Conservation (phyloP, 2,329 filamentous ascomycete genomes). For the Pestalotiopsis sp. region DNA sequence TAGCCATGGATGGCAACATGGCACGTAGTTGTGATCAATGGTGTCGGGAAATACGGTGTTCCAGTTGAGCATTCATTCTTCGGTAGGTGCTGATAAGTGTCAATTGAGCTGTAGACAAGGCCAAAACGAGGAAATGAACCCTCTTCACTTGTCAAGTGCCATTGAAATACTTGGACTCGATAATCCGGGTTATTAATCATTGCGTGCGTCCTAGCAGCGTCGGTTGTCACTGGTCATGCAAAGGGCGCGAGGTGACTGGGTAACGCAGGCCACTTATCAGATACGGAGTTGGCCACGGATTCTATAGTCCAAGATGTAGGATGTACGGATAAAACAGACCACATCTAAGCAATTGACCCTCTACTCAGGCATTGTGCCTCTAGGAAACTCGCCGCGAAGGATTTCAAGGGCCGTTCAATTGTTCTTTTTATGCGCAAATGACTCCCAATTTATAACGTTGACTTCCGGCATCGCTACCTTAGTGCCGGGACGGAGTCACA, state of each 20-base stretch:
- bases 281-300: neutral
- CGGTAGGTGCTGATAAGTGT: no score
- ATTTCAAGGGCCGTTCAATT: neutral
- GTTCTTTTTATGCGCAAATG: neutral
- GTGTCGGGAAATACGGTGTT: no score
- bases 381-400: no score
- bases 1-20: no score
- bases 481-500: neutral
- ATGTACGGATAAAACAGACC: neutral
- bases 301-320: neutral
- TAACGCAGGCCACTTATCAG: neutral
- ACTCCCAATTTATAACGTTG: neutral
- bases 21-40: no score
- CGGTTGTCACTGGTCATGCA: neutral
- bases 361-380: no score
- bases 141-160: no score
- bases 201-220: neutral
- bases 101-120: no score
- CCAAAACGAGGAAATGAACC: no score
- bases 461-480: neutral
- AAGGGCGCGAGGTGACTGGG: neutral
- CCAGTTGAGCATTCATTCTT: no score
- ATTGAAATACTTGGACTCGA: no score
- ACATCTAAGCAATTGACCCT: neutral
- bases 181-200: neutral